Base-by-base conservation (phyloP, 768 basidiomycete genomes). In the Lactarius trivialis region DNA sequence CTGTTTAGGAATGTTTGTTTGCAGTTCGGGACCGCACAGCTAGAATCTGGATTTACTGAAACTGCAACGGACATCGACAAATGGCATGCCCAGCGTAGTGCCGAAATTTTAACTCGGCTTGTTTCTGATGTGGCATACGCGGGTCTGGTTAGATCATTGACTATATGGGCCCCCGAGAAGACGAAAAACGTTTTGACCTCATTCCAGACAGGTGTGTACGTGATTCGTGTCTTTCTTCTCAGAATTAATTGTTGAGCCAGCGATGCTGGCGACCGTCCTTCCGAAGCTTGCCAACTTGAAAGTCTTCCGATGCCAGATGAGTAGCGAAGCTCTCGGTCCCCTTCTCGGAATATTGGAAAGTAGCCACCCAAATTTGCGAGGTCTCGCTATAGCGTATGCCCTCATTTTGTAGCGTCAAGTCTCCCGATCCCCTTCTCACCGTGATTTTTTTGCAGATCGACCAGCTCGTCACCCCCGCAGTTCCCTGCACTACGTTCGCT, bases 81-180 rank as follows among this genome's bases (percentile, higher is more conserved):
- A 17, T 76, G 80, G 66, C 81, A 85, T 70, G 82, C 82, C 0
- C 85, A 83, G 63, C 81, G 85, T 19, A 87, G 81, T 63, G 87
- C 86, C 3, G 88, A 88, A 65, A 85, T 89, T 59, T 76, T 90
- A 39, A 85, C 84, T 0, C 77, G 84, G 36, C 80, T 89, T 60
- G 83, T 88, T 52, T 77, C 81, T 15, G 85, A 89, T 68, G 68
- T 77, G 0, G 69, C 75, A 4, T 89, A 88, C 64, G 84, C 86
- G 0, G 73, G 76, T 54, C 78, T 81, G 24, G 80, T 89, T 45
- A 75, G 77, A 67, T 83, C 82, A 17, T 65, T 89, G 62, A 78
- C 81, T 28, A 79, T 89, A 36, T 85, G 81, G 68, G 83, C 84
- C 4, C 76, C 80, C 19, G 73, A 74, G 32, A 73, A 77, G 33